These are phyloP conservation scores for Colletotrichum endophyticum DNA, from an alignment of 2,329 filamentous ascomycete species.

Conservation along the genomic window DNA sequence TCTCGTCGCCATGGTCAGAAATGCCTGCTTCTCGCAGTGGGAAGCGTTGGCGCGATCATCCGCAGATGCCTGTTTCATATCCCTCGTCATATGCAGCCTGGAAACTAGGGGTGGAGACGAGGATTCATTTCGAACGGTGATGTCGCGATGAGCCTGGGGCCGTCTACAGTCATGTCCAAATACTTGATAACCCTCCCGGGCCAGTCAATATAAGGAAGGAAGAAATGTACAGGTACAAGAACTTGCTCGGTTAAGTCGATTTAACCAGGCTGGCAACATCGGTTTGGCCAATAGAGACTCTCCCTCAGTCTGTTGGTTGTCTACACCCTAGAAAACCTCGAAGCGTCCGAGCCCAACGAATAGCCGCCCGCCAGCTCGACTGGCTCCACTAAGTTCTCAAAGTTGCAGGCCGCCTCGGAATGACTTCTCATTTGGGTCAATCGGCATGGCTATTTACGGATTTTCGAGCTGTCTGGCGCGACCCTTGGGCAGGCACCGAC, in stretches of 20 bases:
- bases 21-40: not conserved
- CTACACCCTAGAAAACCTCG: not conserved
- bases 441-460: not conserved
- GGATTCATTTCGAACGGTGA: not conserved
- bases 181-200: not conserved
- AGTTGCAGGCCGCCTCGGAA: not conserved
- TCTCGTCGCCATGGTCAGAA: not conserved
- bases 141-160: not conserved
- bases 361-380: not conserved
- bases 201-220: accelerated
- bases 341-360: not conserved
- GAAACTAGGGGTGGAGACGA: not conserved
- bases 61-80: not conserved
- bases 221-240: not conserved
- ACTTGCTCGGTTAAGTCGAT: not conserved
- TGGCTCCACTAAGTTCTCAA: not conserved
- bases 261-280: not conserved
- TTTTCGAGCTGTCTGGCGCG: not conserved
- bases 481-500: not conserved
- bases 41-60: not conserved
- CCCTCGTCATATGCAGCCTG: not conserved
- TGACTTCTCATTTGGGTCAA: not conserved
- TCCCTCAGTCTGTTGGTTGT: not conserved
- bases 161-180: not conserved
- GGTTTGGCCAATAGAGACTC: not conserved